phyloP scores from a whole-genome alignment of 441 rosid species.

The Manihot esculenta region DNA sequence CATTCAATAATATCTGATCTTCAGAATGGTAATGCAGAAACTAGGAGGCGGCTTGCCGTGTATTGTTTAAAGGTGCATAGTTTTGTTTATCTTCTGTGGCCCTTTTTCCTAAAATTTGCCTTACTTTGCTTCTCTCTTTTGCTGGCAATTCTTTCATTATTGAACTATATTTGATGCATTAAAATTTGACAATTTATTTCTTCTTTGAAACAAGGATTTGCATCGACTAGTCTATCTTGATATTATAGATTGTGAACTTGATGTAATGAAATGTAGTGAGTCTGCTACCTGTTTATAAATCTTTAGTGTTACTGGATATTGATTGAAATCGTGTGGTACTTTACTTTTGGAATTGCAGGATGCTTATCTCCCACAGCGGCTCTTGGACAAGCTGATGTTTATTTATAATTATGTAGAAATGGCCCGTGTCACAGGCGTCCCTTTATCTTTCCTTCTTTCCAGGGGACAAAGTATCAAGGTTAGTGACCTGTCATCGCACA shows the following conservation, averaged over 20 bases:
- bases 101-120: constrained; percentile 8
- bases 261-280: background rate
- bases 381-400: constrained; percentile 91
- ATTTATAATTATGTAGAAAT: constrained; percentile 96
- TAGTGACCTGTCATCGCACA: background rate
- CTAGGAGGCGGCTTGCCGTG: constrained; percentile 98
- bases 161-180: background rate
- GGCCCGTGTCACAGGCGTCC: constrained; percentile 99
- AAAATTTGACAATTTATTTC: background rate
- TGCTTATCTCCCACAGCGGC: constrained; percentile 98
- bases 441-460: constrained; percentile 92
- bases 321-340: constrained; percentile 4
- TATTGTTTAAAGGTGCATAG: constrained; percentile 86
- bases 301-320: background rate
- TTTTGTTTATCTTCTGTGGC: constrained; percentile 15
- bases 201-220: background rate
- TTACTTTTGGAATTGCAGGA: constrained; percentile 55
- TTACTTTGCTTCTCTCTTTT: constrained; percentile 5
- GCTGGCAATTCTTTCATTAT: background rate
- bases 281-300: background rate
- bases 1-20: constrained; percentile 98
- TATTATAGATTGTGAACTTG: background rate
- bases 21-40: constrained; percentile 98
- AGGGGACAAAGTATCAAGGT: constrained; percentile 99
- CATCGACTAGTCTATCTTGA: background rate